phyloP scores from a whole-genome alignment of 208 protist species.

The Wallacemonas sp. region DNA sequence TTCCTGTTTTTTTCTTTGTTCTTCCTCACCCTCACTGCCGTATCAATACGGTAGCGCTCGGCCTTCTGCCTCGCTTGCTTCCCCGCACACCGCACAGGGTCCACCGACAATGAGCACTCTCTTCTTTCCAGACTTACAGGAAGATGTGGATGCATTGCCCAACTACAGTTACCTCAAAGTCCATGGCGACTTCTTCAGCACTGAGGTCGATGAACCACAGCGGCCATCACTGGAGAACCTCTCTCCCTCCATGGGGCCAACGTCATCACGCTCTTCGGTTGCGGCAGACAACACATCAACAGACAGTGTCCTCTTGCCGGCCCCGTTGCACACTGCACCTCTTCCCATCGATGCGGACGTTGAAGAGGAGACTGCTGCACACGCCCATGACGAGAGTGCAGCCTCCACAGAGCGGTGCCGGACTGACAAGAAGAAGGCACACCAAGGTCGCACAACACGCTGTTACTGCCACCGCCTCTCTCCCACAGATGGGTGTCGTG shows the following conservation, averaged over 20 bases:
- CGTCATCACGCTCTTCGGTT: background rate
- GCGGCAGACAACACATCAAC: background rate
- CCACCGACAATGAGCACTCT: slow-evolving; percentile 3
- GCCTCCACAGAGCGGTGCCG: background rate
- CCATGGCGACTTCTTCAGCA: slow-evolving; percentile 3
- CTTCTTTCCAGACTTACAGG: background rate
- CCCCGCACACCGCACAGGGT: background rate
- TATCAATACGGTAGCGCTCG: too few relatives aligned
- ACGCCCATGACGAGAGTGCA: too few relatives aligned
- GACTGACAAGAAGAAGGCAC: background rate
- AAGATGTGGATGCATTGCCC: background rate
- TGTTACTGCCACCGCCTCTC: background rate
- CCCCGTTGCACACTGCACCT: background rate
- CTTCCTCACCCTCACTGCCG: background rate
- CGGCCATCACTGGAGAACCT: background rate
- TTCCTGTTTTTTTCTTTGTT: background rate
- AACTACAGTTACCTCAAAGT: slow-evolving; percentile 10
- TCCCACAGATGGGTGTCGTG: background rate
- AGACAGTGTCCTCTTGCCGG: background rate
- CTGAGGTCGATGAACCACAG: background rate
- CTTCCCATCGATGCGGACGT: background rate
- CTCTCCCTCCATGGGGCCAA: slow-evolving; percentile 2
- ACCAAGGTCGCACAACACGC: background rate
- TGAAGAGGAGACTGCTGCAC: background rate
- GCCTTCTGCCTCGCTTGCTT: background rate